These are phyloP conservation scores for Aureobasidium lini DNA, from an alignment of 2,329 filamentous ascomycete genomes.

Conservation along the genomic window DNA sequence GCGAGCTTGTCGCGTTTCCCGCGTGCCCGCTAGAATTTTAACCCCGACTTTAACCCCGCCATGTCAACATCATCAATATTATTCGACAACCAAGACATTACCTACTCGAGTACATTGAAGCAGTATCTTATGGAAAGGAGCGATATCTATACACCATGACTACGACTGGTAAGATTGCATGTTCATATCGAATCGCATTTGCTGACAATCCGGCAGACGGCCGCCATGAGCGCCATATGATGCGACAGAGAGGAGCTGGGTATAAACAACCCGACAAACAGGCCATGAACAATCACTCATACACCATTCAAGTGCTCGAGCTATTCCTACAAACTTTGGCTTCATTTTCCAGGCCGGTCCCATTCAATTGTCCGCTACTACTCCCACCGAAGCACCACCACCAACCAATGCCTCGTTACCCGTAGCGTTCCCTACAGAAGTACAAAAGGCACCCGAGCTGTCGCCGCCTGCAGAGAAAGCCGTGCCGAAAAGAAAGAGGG, in stretches of 20 bases:
- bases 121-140: not conserved
- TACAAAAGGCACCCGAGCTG: not conserved
- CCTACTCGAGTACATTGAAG: not conserved
- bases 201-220: not conserved
- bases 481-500: not conserved
- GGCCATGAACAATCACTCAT: not conserved
- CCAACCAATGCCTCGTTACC: not conserved
- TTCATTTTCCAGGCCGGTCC: constrained; percentile 10
- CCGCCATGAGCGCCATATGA: constrained; percentile 16
- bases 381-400: not conserved
- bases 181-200: not conserved
- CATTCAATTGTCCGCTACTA: not conserved
- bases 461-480: not conserved
- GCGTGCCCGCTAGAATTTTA: not conserved
- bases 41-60: not conserved
- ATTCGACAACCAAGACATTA: not conserved
- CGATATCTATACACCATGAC: not conserved
- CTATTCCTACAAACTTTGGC: constrained; percentile 8
- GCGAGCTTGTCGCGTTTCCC: not conserved
- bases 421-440: not conserved
- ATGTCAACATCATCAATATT: not conserved
- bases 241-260: constrained; percentile 17
- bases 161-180: not conserved
- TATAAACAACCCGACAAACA: not conserved
- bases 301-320: not conserved